Evolutionary conservation across 2,329 filamentous ascomycete species (phyloP).

Genomic region (Talaromyces sp.): DNA sequence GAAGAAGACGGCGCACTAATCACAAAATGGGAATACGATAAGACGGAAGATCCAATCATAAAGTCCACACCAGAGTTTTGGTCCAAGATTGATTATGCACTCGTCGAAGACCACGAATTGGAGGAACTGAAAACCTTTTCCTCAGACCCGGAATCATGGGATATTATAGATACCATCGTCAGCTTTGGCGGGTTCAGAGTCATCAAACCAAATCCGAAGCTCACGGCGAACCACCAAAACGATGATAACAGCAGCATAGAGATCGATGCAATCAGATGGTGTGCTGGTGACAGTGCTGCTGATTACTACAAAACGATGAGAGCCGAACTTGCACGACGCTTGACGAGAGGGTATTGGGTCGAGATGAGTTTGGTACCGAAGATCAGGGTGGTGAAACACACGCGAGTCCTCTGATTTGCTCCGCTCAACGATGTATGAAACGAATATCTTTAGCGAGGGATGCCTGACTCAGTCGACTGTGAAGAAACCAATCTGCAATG

Average conservation of each 20-base stretch:
- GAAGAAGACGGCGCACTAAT: conserved; percentile 9
- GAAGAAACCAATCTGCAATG: neutral
- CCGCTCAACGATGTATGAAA: too few species aligned
- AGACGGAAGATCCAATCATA: conserved; percentile 49
- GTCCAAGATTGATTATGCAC: conserved; percentile 54
- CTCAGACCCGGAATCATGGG: conserved; percentile 43
- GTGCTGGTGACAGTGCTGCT: conserved; percentile 31
- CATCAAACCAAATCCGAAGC: conserved; percentile 34
- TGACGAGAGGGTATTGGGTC: conserved; percentile 51
- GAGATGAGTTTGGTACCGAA: conserved; percentile 51
- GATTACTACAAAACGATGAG: conserved; percentile 25
- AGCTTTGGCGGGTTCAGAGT: conserved; percentile 49
- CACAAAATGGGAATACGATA: conserved; percentile 54
- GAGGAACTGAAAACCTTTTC: neutral
- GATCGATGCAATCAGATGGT: conserved; percentile 29
- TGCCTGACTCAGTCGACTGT: neutral
- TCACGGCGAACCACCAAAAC: neutral
- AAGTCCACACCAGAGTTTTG: conserved; percentile 52
- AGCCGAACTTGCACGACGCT: conserved; percentile 20
- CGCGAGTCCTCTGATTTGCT: conserved; percentile 2
- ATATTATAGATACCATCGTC: conserved; percentile 45
- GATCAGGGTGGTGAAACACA: conserved; percentile 47
- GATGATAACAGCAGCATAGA: conserved; percentile 23
- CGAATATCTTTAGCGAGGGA: too few species aligned
- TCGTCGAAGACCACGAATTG: conserved; percentile 42